A percentile compares a stretch with the other conserved stretches of the same genome.
Evolutionary conservation across 345 rosid genomes (phyloP).

Genomic region (Rubroshorea leprosula): DNA sequence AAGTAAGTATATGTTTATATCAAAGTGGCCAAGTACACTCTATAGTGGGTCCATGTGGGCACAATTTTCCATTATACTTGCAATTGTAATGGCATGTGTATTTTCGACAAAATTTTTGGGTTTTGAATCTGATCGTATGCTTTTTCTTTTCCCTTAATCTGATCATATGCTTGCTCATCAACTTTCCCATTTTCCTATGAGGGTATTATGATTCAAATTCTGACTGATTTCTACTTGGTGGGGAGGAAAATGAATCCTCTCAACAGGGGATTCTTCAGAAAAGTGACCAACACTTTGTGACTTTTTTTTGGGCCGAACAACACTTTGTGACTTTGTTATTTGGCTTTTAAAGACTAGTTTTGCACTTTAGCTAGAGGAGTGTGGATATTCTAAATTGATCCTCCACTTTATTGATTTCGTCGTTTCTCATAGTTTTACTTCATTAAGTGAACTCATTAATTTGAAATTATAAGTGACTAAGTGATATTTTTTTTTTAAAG

Average conservation of each 20-base stretch:
- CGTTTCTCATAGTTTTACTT: no score
- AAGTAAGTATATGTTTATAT: background rate
- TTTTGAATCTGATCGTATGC: background rate
- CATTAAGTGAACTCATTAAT: no score
- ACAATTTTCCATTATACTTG: background rate
- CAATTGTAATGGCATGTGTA: background rate
- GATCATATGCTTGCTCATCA: background rate
- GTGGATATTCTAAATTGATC: constrained; percentile 3
- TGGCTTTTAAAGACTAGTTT: no score
- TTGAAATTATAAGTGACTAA: no score
- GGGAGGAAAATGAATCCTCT: background rate
- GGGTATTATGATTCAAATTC: constrained; percentile 18
- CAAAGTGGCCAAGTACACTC: background rate
- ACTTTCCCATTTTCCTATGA: constrained; percentile 23
- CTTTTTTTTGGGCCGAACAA: background rate
- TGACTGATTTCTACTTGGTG: background rate
- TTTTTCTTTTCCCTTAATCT: no score
- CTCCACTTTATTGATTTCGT: background rate
- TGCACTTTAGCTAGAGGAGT: constrained; percentile 6
- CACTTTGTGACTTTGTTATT: no score
- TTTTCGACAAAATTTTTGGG: background rate
- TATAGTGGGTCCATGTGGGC: constrained; percentile 9
- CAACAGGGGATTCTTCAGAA: background rate
- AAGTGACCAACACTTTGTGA: background rate
- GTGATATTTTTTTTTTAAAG: no score